phyloP scores from a whole-genome alignment of 768 basidiomycete species.

The Neoboletus magnificus region DNA sequence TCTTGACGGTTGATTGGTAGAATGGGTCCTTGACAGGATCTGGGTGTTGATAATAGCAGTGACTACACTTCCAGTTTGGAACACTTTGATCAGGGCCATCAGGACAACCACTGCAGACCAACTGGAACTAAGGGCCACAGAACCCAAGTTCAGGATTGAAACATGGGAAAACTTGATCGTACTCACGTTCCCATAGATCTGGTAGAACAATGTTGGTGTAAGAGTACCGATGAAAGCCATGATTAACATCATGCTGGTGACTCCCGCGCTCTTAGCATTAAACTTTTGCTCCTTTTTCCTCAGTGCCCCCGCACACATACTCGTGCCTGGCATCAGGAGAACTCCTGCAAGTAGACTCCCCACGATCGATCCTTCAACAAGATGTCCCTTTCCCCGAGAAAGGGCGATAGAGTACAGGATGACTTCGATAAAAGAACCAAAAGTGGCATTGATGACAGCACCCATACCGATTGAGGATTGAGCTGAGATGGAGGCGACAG shows the following conservation, averaged over 20 bases:
- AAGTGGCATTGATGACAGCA: conserved; percentile 98
- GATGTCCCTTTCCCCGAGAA: conserved; percentile 84
- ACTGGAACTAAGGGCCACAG: conserved; percentile 61
- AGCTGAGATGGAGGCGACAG: conserved; percentile 97
- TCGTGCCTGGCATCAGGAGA: conserved; percentile 92
- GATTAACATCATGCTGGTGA: conserved; percentile 99
- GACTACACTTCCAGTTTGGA: conserved; percentile 76
- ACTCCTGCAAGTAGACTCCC: conserved; percentile 95
- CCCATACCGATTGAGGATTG: conserved; percentile 99
- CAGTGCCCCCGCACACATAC: conserved; percentile 91
- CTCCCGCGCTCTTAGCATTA: conserved; percentile 98
- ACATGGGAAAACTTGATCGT: neutral
- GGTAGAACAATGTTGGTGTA: conserved; percentile 95
- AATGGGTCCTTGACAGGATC: conserved; percentile 93
- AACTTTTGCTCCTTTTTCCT: conserved; percentile 94
- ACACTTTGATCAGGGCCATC: conserved; percentile 18
- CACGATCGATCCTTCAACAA: conserved; percentile 96
- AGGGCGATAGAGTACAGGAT: conserved; percentile 89
- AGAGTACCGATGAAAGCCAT: conserved; percentile 99
- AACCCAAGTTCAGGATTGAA: conserved; percentile 14
- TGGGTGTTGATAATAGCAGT: conserved; percentile 93
- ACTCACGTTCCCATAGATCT: conserved; percentile 94
- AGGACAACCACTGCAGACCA: conserved; percentile 82
- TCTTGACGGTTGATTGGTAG: conserved; percentile 93
- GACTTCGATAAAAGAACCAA: conserved; percentile 98